Base-by-base conservation (phyloP, 2,329 filamentous ascomycete species). In the Teratosphaeria epicoccoides region DNA sequence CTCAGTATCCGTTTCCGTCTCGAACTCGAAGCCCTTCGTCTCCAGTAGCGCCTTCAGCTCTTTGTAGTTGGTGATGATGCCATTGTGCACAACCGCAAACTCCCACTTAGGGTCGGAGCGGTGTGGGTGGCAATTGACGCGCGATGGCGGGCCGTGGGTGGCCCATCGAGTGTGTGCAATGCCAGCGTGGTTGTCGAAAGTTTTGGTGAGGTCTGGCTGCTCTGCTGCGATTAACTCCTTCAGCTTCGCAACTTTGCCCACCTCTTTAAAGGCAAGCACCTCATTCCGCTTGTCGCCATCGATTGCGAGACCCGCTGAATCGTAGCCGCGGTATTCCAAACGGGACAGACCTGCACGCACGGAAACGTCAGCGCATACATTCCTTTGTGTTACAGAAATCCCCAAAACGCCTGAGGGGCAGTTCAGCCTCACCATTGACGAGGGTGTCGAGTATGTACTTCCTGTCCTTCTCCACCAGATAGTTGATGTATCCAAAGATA, bases 21-120 rank as follows among this genome's bases (percentile, higher is more conserved):
- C 93, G 71, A 98, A 98, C 68, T 84, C 86, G 83, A 95, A 95
- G 69, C 93, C 93, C 81, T 97, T 98, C 78, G 80, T 80, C 75
- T 85, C 81, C 62, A 98, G 81, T 58, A 98, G 83, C 57, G 86
- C 88, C 83, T 91, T 95, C 66, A 98, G 78, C 76, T 98, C 93
- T 81, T 98, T 98, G 83, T 98, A 98, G 82, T 98, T 98, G 77
- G 93, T 98, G 75, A 98, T 98, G 80, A 98, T 98, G 69, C 93
- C 93, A 75, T 98, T 98, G 85, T 98, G 93, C 56, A 97, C 93
- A 64, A 98, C 84, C 60, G 88, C 81, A 73, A 98, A 98, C 75
- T 98, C 87, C 89, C 91, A 98, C 66, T 76, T 87, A 64, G 85
- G 82, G 72, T 98, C 93, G 60, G 91, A 97, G 73, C 90, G 94